These are phyloP conservation scores for Barbatosphaeria neglecta DNA, from an alignment of 495 filamentous ascomycete genomes.

Conservation along the genomic window DNA sequence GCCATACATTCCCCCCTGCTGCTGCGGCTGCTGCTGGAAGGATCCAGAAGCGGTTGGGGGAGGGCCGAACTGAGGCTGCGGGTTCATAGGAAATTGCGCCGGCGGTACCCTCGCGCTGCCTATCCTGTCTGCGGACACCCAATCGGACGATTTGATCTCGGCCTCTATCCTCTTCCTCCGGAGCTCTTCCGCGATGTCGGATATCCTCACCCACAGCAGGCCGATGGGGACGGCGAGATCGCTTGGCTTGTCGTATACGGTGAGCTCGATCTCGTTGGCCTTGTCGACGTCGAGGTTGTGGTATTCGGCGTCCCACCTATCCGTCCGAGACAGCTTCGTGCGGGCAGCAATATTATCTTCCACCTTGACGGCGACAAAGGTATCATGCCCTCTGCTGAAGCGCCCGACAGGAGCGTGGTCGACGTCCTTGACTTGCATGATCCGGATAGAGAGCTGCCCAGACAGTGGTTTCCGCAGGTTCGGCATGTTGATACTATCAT, in stretches of 20 bases:
- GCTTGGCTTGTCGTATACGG: slow-evolving; percentile 87
- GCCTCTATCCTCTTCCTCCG: slow-evolving; percentile 94
- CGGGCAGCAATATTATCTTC: slow-evolving; percentile 83
- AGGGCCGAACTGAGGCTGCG: slow-evolving; percentile 30
- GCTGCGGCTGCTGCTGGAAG: slow-evolving; percentile 2
- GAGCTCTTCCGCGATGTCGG: slow-evolving; percentile 95
- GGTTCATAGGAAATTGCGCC: slow-evolving; percentile 43
- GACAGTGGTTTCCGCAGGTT: slow-evolving; percentile 89
- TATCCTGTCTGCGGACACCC: slow-evolving; percentile 95
- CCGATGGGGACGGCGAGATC: slow-evolving; percentile 88
- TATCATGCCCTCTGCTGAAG: slow-evolving; percentile 85
- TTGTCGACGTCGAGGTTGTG: slow-evolving; percentile 92
- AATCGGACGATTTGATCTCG: slow-evolving; percentile 79
- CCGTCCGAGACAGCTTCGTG: slow-evolving; percentile 76
- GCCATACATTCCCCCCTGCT: slow-evolving; percentile 4
- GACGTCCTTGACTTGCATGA: slow-evolving; percentile 84
- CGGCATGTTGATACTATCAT: slow-evolving; percentile 92
- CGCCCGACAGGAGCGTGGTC: slow-evolving; percentile 82
- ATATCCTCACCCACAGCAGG: slow-evolving; percentile 91
- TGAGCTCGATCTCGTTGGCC: slow-evolving; percentile 95
- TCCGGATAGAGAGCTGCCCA: slow-evolving; percentile 73
- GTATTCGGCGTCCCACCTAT: slow-evolving; percentile 82
- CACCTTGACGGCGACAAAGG: slow-evolving; percentile 89
- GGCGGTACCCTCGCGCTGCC: slow-evolving; percentile 41
- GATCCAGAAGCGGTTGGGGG: slow-evolving; percentile 21